Base-by-base conservation (phyloP, 257 asterid species). In the Thymus mandschuricus region DNA sequence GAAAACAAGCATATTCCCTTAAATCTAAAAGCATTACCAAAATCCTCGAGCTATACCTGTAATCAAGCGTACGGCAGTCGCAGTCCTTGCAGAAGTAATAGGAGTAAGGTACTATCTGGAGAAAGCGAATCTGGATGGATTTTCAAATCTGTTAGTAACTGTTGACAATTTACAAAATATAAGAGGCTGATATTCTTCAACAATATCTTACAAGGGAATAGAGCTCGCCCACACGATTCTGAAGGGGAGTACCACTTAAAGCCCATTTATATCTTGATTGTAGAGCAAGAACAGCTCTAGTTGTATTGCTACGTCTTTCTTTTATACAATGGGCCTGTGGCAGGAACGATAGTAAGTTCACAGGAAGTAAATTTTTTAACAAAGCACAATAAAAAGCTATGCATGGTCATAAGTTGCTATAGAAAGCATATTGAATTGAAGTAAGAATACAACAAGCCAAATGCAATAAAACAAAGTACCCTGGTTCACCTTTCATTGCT, bases 211-310 rank as follows among this genome's bases (percentile, higher is more conserved):
- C 98, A 72, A 94, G 98, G 52, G 98, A 94, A 86, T 94, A 94
- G 69, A 94, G 86, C 85, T 94, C 98, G 65, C 98, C 97, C 75
- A 94, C 97, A 76, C 92, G 95, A 78, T 94, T 94, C 85, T 94
- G 98, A 72, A 94, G 96, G 54, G 98, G 98, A 50, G 98, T 94
- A 75, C 98, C 98, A 86, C 96, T 94, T 75, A 94, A 82, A 59
- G 97, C 96, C 98, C 98, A 94, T 77, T 84, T 91, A 80, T 82
- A 94, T 38, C 84, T 79, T 82, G 98, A 94, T 71, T 81, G 83
- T 57, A 94, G 79, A 70, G 89, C 84, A 82, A 94, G 86, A 76
- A 94, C 80, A 56, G 98, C 96, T 86, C 82, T 91, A 60, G 96
- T 86, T 10, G 96, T 94, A 76, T 88, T 94, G 83, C 86, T 78